These are phyloP conservation scores for Spiromastix sp. DNA, from an alignment of 2,329 filamentous ascomycete genomes.

Conservation along the genomic window DNA sequence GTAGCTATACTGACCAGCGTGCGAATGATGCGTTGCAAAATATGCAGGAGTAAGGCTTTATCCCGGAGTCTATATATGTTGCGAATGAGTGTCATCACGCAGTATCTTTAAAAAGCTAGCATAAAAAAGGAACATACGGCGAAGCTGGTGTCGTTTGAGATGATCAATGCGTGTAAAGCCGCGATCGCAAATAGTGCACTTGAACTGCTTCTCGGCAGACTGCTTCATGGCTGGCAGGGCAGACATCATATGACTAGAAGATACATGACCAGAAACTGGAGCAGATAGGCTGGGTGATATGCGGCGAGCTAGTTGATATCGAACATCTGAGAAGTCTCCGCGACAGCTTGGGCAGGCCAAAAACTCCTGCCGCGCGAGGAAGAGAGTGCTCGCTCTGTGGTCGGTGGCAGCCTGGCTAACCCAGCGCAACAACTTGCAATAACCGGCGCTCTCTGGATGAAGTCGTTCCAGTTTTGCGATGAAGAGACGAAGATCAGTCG, in stretches of 20 bases:
- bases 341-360: too few species aligned
- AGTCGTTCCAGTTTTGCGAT: too few species aligned
- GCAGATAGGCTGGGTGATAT: too few species aligned
- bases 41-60: constrained; percentile 38
- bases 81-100: background rate
- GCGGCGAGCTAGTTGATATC: too few species aligned
- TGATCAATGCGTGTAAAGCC: constrained; percentile 39
- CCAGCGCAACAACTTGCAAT: too few species aligned
- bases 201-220: constrained; percentile 29
- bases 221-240: constrained; percentile 21
- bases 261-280: too few species aligned
- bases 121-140: constrained; percentile 26
- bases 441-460: too few species aligned
- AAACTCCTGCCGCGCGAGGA: too few species aligned
- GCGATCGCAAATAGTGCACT: constrained; percentile 34
- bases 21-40: constrained; percentile 38
- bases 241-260: background rate
- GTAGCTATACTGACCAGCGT: constrained; percentile 26
- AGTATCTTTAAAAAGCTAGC: background rate
- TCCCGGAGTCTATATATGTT: constrained; percentile 30
- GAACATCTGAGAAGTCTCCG: too few species aligned
- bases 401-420: too few species aligned
- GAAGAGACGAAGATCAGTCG: too few species aligned
- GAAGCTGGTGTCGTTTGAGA: constrained; percentile 37
- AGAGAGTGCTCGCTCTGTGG: too few species aligned